Conservation (phyloP, 345 rosid genomes). For the Geranium rotundifolium region DNA sequence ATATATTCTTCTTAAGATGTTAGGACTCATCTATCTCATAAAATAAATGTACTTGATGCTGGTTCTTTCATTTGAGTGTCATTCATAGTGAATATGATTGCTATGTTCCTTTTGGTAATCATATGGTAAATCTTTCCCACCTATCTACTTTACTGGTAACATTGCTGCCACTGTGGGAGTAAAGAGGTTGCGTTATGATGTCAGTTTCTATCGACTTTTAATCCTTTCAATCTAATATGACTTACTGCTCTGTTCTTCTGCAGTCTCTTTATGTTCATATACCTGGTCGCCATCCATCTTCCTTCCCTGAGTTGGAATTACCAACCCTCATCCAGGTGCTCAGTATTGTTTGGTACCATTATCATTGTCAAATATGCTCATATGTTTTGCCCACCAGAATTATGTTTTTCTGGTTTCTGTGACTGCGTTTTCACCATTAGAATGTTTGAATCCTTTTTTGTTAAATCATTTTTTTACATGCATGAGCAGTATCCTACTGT, state of each 20-base stretch:
- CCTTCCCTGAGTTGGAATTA: conserved; percentile 79
- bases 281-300: conserved; percentile 72
- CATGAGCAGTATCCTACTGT: background rate
- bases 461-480: background rate
- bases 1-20: background rate
- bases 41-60: background rate
- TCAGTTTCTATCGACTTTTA: background rate
- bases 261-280: conserved; percentile 88
- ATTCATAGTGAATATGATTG: background rate
- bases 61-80: background rate
- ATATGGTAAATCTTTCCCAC: background rate
- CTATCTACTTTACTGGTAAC: background rate
- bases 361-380: background rate
- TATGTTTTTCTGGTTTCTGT: background rate
- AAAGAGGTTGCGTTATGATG: background rate
- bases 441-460: background rate
- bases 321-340: conserved; percentile 84
- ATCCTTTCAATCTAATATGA: conserved; percentile 5
- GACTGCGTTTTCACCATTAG: background rate
- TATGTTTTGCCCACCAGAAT: too few species aligned
- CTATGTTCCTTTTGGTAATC: background rate
- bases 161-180: background rate
- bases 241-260: conserved; percentile 11
- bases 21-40: background rate
- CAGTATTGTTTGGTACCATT: conserved; percentile 2